A percentile compares a stretch with the other conserved stretches of the same genome.
Evolutionary conservation across 257 asterid species (phyloP).

Genomic region (Solanum verrucosum): DNA sequence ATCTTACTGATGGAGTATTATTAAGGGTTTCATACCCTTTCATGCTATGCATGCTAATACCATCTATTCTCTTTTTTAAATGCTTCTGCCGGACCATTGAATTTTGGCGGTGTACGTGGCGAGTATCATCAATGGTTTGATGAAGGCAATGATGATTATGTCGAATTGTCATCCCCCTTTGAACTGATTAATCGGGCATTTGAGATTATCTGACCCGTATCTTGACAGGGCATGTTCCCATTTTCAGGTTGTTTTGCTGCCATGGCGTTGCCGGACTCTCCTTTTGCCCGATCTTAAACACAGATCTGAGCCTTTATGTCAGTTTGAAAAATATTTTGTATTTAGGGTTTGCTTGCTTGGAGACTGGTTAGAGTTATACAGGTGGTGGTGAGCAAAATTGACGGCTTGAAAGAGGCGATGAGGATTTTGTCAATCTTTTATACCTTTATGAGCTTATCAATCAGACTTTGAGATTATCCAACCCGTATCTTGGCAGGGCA

Average conservation of each 20-base stretch:
- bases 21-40: background rate
- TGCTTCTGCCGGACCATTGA: background rate
- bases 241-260: slow-evolving; percentile 7
- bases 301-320: background rate
- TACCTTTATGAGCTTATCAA: background rate
- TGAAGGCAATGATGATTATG: background rate
- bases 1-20: background rate
- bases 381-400: background rate
- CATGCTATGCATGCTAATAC: background rate
- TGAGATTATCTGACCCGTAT: background rate
- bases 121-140: background rate
- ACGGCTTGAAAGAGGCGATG: background rate
- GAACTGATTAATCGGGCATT: background rate
- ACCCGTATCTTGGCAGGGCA: background rate
- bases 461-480: background rate
- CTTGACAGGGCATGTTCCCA: slow-evolving; percentile 13
- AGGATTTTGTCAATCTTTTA: background rate
- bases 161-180: background rate
- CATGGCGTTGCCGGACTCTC: slow-evolving; percentile 1
- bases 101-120: background rate
- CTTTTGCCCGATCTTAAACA: background rate
- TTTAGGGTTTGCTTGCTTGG: background rate
- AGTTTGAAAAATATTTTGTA: background rate
- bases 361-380: background rate
- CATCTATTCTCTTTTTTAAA: background rate